Conservation (phyloP, 208 protist species). For the Wallacemonas sp. region DNA sequence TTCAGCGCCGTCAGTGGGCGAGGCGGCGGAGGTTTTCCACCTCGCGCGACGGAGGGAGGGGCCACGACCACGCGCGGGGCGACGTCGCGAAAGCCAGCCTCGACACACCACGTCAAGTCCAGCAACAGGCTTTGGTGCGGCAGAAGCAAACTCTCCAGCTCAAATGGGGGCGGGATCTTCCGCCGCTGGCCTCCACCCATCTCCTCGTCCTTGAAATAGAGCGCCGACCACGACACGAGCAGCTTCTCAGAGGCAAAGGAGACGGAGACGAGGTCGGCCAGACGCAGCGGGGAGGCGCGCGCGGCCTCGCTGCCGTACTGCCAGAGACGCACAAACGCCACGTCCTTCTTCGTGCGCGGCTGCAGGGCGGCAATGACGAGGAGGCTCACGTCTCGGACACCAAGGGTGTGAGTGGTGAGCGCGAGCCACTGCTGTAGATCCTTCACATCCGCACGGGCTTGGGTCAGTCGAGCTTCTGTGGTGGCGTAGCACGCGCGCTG, state of each 20-base stretch:
- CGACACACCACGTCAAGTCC: constrained; percentile 56
- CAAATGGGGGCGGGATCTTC: constrained; percentile 16
- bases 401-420: constrained; percentile 7
- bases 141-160: neutral
- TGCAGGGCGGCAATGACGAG: constrained; percentile 33
- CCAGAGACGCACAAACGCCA: constrained; percentile 40
- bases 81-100: constrained; percentile 5
- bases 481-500: constrained; percentile 15
- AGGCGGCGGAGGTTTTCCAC: too few relatives aligned
- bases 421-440: constrained; percentile 28
- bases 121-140: constrained; percentile 14
- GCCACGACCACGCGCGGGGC: too few relatives aligned
- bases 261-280: constrained; percentile 30
- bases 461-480: constrained; percentile 20
- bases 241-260: constrained; percentile 26
- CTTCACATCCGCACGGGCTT: constrained; percentile 29
- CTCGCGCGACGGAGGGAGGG: too few relatives aligned
- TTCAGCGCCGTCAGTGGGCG: constrained; percentile 23
- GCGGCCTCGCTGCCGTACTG: constrained; percentile 35
- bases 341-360: constrained; percentile 32
- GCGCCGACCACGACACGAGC: constrained; percentile 12
- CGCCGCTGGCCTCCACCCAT: neutral
- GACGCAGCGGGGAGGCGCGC: constrained; percentile 32
- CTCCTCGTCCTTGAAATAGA: neutral
- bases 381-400: constrained; percentile 12